Percentiles rank a stretch among this genome's conserved stretches.
Conservation (phyloP, 176 grass and related monocot genomes). For the Luzula sylvatica region DNA sequence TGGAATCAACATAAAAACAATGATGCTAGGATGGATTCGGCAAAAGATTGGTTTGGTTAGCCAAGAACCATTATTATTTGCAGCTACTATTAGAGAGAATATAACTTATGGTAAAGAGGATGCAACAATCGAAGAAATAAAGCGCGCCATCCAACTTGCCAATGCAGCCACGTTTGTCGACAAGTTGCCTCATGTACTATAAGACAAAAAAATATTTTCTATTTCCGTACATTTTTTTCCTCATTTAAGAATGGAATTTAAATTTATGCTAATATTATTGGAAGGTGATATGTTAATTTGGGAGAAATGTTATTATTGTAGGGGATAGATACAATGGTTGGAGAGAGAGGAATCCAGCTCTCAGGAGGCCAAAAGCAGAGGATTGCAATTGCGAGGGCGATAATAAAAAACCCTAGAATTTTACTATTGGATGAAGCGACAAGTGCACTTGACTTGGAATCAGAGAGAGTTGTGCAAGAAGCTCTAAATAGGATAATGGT, state of each 20-base stretch:
- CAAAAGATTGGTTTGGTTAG: constrained; percentile 66
- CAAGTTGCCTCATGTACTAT: constrained; percentile 70
- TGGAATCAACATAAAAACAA: constrained; percentile 49
- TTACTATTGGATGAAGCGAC: constrained; percentile 92
- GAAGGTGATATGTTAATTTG: too few relatives aligned
- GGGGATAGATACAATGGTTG: constrained; percentile 76
- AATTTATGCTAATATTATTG: too few relatives aligned
- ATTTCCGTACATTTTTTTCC: too few relatives aligned
- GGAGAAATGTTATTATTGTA: constrained; percentile 2
- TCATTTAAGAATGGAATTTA: too few relatives aligned
- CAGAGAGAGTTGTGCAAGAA: constrained; percentile 73
- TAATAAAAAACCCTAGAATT: constrained; percentile 72
- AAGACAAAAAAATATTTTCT: not conserved
- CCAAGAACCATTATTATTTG: constrained; percentile 80
- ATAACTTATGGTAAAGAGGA: constrained; percentile 65
- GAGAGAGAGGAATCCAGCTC: constrained; percentile 71
- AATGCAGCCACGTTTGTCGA: constrained; percentile 82
- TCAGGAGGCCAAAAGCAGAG: constrained; percentile 90
- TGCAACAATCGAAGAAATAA: constrained; percentile 45
- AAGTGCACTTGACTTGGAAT: constrained; percentile 75
- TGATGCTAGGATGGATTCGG: constrained; percentile 58
- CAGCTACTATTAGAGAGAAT: constrained; percentile 65
- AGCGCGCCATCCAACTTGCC: constrained; percentile 42
- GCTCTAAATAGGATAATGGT: constrained; percentile 70
- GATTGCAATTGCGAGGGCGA: constrained; percentile 90